Base-by-base conservation (phyloP, 306 rosid species). In the Pyrus betulifolia region DNA sequence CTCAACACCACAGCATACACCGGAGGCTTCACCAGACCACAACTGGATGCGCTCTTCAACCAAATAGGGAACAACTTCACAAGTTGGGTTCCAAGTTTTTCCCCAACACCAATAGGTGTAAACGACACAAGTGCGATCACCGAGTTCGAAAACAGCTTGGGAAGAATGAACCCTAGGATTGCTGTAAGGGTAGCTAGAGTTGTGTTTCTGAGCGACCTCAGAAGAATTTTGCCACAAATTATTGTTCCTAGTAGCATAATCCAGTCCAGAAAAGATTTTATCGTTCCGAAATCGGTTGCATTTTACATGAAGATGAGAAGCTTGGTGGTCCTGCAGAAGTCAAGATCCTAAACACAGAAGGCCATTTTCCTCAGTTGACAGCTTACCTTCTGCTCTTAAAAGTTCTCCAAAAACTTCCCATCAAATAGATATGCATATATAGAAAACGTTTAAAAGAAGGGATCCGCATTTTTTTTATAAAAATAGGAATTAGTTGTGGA, bases 361-460 rank as follows among this genome's bases (percentile, higher is more conserved):
- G 91, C 33, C 91, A 87, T 77, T 78, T 81, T 18, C 89, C 88
- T 42, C 88, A 74, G 76, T 74, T 87, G 8, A 82, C 87, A 38
- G 93, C 82, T 67, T 76, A 70, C 67, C 68, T 51, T 80, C 57
- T 76, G 66, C 80, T 85, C 25, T 65, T 83, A 69, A 58, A 84
- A 67, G 84, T 72, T 74, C 62, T 83, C 45, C 71, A 70, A 73
- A 15, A 31, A 25, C 33, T 38, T 35, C 62, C 27, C 33, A 30
- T 77, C 67, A 54, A 27, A 38, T n/a, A 27, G 31, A 46, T 59
- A 42, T 3, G 1, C 1, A 27, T 2, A 2, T 23, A 12, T 3
- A 30, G 4, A 0, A 30, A 30, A 30, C 0, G 0, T 30, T 30
- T 4, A 30, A 30, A 5, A 4, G 33, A 3, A 4, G 5, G 5